Percentiles rank a stretch among this genome's conserved stretches.
phyloP scores from a whole-genome alignment of 768 basidiomycete species.

The Aureoboletus auriporus region DNA sequence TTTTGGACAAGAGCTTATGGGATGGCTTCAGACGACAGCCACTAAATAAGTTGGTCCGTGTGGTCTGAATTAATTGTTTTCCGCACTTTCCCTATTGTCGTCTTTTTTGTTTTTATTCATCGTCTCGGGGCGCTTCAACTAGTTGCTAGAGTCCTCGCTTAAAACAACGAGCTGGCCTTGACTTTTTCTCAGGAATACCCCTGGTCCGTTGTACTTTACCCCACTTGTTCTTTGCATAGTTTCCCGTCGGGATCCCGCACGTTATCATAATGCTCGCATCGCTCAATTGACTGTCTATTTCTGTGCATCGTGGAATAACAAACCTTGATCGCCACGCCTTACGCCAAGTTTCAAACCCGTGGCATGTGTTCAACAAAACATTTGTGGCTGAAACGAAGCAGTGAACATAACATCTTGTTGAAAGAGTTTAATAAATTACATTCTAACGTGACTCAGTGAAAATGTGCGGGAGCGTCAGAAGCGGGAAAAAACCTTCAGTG shows the following conservation, averaged over 20 bases:
- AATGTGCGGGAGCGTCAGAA: no score
- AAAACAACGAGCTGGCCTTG: constrained; percentile 36
- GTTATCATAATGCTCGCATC: constrained; percentile 38
- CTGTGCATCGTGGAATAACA: constrained; percentile 6
- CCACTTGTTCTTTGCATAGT: constrained; percentile 29
- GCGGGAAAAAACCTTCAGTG: no score
- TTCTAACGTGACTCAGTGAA: no score
- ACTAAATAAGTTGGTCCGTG: constrained; percentile 23
- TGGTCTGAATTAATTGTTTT: constrained; percentile 11
- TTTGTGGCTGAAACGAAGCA: no score
- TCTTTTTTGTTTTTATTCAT: constrained; percentile 4
- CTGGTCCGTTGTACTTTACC: constrained; percentile 41
- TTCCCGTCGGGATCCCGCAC: constrained; percentile 34
- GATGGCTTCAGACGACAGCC: constrained; percentile 34
- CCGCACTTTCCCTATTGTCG: constrained; percentile 1
- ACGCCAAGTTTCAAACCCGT: no score
- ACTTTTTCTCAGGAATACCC: constrained; percentile 32
- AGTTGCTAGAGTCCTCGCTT: constrained; percentile 24
- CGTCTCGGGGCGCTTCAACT: constrained; percentile 17
- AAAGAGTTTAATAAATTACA: no score
- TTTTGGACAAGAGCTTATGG: constrained; percentile 35
- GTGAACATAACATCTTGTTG: no score
- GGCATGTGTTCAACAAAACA: no score
- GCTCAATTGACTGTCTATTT: constrained; percentile 22
- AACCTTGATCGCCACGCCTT: neutral